Conservation (phyloP, 2,329 filamentous ascomycete genomes). For the Dactylellina parvicollis region DNA sequence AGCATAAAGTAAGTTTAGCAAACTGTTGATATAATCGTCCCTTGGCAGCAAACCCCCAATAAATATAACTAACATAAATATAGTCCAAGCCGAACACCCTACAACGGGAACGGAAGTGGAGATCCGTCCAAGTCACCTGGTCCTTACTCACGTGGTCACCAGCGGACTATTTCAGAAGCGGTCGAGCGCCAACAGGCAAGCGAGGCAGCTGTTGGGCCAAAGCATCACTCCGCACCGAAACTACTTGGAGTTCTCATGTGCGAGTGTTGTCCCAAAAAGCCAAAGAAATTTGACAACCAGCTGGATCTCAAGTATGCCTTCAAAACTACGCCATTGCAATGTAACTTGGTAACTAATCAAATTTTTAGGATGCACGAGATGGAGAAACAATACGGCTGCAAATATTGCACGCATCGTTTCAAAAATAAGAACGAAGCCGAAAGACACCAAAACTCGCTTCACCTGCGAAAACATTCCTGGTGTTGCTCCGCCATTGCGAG, state of each 20-base stretch:
- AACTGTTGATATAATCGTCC: not conserved
- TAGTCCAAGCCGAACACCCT: conserved; percentile 9
- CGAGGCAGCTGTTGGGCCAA: conserved; percentile 57
- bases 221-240: conserved; percentile 66
- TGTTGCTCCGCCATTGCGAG: conserved; percentile 85
- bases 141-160: conserved; percentile 44
- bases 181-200: conserved; percentile 46
- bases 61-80: not conserved
- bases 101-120: conserved; percentile 10
- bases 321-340: not conserved
- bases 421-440: conserved; percentile 99
- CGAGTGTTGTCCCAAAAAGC: conserved; percentile 96
- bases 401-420: conserved; percentile 92
- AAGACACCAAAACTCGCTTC: conserved; percentile 92
- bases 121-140: conserved; percentile 43
- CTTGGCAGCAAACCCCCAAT: not conserved
- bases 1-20: conserved; percentile 27
- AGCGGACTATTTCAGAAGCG: conserved; percentile 49
- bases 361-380: conserved; percentile 78
- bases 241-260: conserved; percentile 75
- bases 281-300: conserved; percentile 88
- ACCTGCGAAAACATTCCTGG: conserved; percentile 93
- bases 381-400: conserved; percentile 95
- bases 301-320: conserved; percentile 81
- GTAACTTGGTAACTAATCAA: conserved; percentile 55